Base-by-base conservation (phyloP, 2,329 filamentous ascomycete species). In the Anthostomella pinea region DNA sequence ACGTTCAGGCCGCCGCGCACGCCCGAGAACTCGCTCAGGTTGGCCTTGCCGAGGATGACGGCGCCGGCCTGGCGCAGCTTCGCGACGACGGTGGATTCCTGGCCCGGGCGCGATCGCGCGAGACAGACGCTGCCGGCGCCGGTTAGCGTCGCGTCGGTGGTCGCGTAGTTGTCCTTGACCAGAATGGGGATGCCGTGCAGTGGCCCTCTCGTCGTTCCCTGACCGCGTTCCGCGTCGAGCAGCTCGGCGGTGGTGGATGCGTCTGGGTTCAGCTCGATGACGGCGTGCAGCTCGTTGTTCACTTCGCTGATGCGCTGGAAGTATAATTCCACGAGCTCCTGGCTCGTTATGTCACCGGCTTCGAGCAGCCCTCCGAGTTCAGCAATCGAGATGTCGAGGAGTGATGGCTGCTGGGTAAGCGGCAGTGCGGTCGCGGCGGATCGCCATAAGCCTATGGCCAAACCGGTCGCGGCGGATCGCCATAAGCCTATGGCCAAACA, bases 161-260 rank as follows among this genome's bases (percentile, higher is more conserved):
- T 83, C 17, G 73, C 79, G 40, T 82, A 81, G 54, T 80, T 82
- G 58, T 81, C 75, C 60, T 84, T 83, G 60, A 83, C 69, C 3
- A 83, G 59, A 26, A 84, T 72, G 0, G 80, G 80, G 2, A 84
- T 69, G 2, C 80, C 80, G 54, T 83, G 77, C 1, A 83, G 61
- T 1, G 76, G 75, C 0, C 60, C 61, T n/a, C 52, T 39, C 10
- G 56, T 24, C 2, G 36, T 38, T 7, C 57, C 57, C 2, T 39
- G 35, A 1, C 46, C 45, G 3, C 63, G 52, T 40, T 64, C 56
- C 4, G 29, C 37, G 25, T 67, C 64, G 3, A 65, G 50, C 5
- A 36, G 24, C 2, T 40, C 32, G 10, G 64, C 65, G 14, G 61
- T 58, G 6, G 34, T 24, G 5, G 61, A 37, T 6, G 63, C 63